Evolutionary conservation across 768 basidiomycete genomes (phyloP), one percentile per base, ranked within the genome.

Genomic region (Neoboletus subvelutipes): DNA sequence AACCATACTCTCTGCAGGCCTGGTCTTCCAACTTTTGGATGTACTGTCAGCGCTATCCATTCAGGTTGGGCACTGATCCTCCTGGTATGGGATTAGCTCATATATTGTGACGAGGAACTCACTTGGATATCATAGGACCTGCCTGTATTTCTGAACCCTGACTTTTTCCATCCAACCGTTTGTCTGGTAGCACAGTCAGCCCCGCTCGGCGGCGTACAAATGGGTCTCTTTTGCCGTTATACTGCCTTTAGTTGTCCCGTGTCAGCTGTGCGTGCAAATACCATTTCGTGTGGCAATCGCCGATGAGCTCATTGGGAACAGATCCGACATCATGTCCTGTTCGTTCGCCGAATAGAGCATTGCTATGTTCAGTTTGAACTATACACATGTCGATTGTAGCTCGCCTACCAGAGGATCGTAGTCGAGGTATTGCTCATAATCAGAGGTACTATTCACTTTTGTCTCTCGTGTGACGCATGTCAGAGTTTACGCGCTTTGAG

Each of bases 51-150:
- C 18, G 8, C 33, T 49, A 10, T 36, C 22, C 22, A 12, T 52
- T 10, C 29, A 56, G 58, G 51, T 31, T 49, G 48, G 10, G 59
- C 59, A 8, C 22, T 56, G 18, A 29, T 29, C 42, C 28, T 53
- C 29, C 36, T 56, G 45, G 29, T 49, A 18, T 60, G 54, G 50
- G 58, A 61, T 41, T 61, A 58, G 58, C 20, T 61, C 33, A 31
- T 50, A 34, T 56, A 52, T 36, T 50, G 56, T 20, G 54, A 56
- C 39, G n/a, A 56, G 17, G 51, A 56, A 42, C 47, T 61, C 22
- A 41, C 33, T 42, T 53, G 50, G 54, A 45, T 53, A 50, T 60
- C n/a, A n/a, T n/a, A n/a, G 53, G 52, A 51, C 39, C 51, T 56
- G 37, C 39, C 54, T 56, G 22, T 15, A 13, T 50, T 26, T n/a